Conservation (phyloP, 345 rosid genomes). For the Melaleuca alternifolia region DNA sequence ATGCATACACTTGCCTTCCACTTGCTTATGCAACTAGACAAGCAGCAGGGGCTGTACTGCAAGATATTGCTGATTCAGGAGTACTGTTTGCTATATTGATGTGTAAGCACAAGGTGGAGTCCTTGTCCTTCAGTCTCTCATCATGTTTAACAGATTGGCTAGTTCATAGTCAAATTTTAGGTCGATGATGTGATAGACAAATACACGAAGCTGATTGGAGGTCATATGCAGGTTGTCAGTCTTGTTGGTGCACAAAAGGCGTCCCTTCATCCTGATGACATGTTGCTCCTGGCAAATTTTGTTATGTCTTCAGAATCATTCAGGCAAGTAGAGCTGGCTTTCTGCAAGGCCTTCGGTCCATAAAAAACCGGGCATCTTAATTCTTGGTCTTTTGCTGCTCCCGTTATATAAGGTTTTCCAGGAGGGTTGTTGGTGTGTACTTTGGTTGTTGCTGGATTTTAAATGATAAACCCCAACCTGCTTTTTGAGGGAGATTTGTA, state of each 20-base stretch:
- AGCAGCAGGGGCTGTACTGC: slow-evolving; percentile 16
- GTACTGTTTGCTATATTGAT: slow-evolving; percentile 19
- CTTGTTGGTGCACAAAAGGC: slow-evolving; percentile 98
- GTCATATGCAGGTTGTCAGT: slow-evolving; percentile 65
- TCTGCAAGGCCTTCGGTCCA: not conserved
- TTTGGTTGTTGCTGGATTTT: not conserved
- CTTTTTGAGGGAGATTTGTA: not conserved
- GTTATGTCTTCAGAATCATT: slow-evolving; percentile 91
- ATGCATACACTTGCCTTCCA: slow-evolving; percentile 22
- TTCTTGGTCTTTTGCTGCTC: not conserved
- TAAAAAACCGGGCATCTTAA: not conserved
- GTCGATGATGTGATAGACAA: not conserved
- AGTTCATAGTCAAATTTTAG: not conserved
- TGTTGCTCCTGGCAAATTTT: slow-evolving; percentile 86
- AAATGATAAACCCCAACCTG: not conserved
- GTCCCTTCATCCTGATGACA: slow-evolving; percentile 95
- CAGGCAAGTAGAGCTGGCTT: slow-evolving; percentile 41
- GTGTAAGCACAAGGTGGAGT: slow-evolving; percentile 16
- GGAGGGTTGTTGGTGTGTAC: not conserved
- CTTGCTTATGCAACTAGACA: slow-evolving; percentile 21
- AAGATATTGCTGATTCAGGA: slow-evolving; percentile 16
- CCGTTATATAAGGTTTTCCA: not conserved
- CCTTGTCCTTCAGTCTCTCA: not conserved
- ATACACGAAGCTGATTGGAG: not conserved
- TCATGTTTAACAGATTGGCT: not conserved